phyloP scores from a whole-genome alignment of 2,329 filamentous ascomycete genomes.

The Scleromitrula shiraiana region DNA sequence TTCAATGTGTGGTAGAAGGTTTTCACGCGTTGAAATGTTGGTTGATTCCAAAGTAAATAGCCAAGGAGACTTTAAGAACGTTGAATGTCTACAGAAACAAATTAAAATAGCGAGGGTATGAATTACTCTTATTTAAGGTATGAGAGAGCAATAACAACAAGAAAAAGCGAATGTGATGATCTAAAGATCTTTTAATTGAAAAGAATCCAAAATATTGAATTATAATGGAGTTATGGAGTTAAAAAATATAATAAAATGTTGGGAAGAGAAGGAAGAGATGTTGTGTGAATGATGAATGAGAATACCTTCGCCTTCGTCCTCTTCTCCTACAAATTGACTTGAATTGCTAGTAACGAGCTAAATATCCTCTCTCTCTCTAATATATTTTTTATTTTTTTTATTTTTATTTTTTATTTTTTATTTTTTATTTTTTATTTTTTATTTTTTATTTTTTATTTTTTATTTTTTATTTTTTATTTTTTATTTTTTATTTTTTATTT shows the following conservation, averaged over 20 bases:
- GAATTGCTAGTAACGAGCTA: not conserved
- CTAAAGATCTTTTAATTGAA: not conserved
- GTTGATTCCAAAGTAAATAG: not conserved
- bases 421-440: too few relatives aligned
- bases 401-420: too few relatives aligned
- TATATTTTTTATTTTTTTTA: too few relatives aligned
- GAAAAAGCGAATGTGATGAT: conserved; percentile 1
- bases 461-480: too few relatives aligned
- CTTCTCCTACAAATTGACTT: not conserved
- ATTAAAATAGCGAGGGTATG: not conserved
- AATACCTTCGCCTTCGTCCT: too few relatives aligned
- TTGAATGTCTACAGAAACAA: not conserved
- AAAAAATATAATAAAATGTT: not conserved
- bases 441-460: too few relatives aligned
- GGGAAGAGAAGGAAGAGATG: not conserved
- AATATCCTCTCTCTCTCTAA: too few relatives aligned
- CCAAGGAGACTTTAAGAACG: not conserved
- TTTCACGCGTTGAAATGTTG: not conserved
- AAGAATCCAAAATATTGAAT: not conserved
- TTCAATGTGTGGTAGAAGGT: too few relatives aligned
- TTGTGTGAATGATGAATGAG: too few relatives aligned
- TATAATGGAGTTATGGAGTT: not conserved
- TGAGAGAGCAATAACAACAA: not conserved
- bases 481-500: too few relatives aligned
- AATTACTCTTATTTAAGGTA: not conserved